Evolutionary conservation across 768 basidiomycete genomes (phyloP).

Genomic region (Trametes maxima): DNA sequence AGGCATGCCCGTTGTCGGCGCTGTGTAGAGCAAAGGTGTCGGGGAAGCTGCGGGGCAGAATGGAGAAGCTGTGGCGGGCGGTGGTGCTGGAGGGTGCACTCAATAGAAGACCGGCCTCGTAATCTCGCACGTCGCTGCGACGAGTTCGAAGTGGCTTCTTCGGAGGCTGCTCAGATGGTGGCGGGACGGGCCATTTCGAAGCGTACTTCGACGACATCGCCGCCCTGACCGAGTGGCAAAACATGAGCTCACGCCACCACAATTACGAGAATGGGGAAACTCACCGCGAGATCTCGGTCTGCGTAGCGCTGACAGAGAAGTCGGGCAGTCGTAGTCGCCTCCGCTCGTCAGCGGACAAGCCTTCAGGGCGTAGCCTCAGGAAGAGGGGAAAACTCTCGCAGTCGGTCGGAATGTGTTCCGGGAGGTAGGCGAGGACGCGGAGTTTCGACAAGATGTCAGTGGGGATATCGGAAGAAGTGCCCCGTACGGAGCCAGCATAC

Average conservation of each 20-base stretch:
- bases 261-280: slow-evolving; percentile 24
- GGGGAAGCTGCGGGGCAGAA: slow-evolving; percentile 50
- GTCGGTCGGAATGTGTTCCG: slow-evolving; percentile 52
- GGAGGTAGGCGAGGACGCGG: slow-evolving; percentile 64
- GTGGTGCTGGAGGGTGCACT: slow-evolving; percentile 24
- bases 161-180: slow-evolving; percentile 63
- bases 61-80: slow-evolving; percentile 46
- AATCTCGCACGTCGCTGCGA: slow-evolving; percentile 52
- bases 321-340: slow-evolving; percentile 57
- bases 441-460: slow-evolving; percentile 59
- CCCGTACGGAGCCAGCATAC: slow-evolving; percentile 23
- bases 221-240: slow-evolving; percentile 36
- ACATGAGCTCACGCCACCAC: background rate
- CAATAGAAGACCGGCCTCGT: slow-evolving; percentile 45
- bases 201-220: slow-evolving; percentile 45
- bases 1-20: slow-evolving; percentile 44
- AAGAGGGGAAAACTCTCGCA: slow-evolving; percentile 54
- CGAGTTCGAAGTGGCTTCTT: slow-evolving; percentile 54
- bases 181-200: slow-evolving; percentile 57
- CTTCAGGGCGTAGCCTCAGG: slow-evolving; percentile 61
- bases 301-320: slow-evolving; percentile 59
- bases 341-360: slow-evolving; percentile 50
- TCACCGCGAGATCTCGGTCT: slow-evolving; percentile 70
- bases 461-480: slow-evolving; percentile 44
- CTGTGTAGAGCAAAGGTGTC: slow-evolving; percentile 52